phyloP scores from a whole-genome alignment of 116 monocot genomes.

The Phalaenopsis hybrid region DNA sequence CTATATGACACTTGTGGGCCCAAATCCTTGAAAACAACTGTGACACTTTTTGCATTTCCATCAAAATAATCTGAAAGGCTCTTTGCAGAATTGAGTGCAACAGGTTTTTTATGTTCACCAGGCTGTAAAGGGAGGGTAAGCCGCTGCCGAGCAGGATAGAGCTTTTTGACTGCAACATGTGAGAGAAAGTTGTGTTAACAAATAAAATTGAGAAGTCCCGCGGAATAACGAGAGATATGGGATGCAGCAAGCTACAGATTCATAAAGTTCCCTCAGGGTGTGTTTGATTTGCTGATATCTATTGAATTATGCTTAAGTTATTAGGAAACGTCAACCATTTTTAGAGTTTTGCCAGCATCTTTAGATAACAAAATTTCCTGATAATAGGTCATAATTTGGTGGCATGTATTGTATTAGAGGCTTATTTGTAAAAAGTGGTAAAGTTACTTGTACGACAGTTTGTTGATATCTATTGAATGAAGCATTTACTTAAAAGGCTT shows the following conservation, averaged over 20 bases:
- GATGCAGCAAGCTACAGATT: background rate
- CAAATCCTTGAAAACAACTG: constrained; percentile 82
- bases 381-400: background rate
- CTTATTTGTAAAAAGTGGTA: no score
- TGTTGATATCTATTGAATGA: no score
- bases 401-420: background rate
- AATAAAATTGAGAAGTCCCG: background rate
- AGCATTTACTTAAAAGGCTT: no score
- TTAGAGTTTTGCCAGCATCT: background rate
- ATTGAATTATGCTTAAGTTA: background rate
- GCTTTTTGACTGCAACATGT: constrained; percentile 54
- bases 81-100: constrained; percentile 50
- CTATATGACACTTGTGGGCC: constrained; percentile 75
- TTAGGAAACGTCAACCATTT: background rate
- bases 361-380: background rate
- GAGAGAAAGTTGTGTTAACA: background rate
- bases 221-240: background rate
- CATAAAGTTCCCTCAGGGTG: background rate
- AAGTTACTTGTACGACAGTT: no score
- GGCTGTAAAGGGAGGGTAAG: constrained; percentile 68
- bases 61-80: constrained; percentile 55
- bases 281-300: background rate
- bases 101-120: constrained; percentile 44
- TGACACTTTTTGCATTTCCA: constrained; percentile 41
- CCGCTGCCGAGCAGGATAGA: constrained; percentile 75